Conservation (phyloP, 2,329 filamentous ascomycete species). For the Pseudopyricularia javanii region DNA sequence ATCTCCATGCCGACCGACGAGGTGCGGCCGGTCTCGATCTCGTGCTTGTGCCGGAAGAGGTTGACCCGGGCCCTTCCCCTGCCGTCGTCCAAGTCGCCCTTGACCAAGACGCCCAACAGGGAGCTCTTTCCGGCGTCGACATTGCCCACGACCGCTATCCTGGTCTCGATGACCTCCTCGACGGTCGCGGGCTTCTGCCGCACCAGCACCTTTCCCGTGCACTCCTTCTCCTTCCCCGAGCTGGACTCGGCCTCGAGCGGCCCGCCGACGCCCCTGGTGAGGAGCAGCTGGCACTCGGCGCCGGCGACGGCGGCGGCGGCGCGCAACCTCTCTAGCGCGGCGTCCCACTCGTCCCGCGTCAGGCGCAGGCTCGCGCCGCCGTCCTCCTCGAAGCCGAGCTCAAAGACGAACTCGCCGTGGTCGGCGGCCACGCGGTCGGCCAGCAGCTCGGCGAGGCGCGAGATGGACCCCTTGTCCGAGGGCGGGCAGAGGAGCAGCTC, state of each 20-base stretch:
- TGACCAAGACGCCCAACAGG: conserved; percentile 88
- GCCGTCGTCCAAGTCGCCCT: conserved; percentile 89
- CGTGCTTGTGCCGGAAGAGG: conserved; percentile 94
- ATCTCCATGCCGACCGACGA: conserved; percentile 98
- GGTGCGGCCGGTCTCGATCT: conserved; percentile 88
- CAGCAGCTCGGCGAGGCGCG: conserved; percentile 53
- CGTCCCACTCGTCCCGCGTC: conserved; percentile 60
- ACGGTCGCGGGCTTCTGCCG: conserved; percentile 60
- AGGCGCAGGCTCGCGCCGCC: conserved; percentile 69
- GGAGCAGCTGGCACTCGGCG: conserved; percentile 68
- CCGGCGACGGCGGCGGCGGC: conserved; percentile 50
- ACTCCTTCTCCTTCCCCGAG: conserved; percentile 53
- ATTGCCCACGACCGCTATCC: conserved; percentile 95
- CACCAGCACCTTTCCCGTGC: conserved; percentile 77
- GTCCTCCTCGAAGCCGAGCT: conserved; percentile 82
- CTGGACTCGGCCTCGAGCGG: conserved; percentile 55
- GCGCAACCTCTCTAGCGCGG: conserved; percentile 53
- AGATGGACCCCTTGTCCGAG: conserved; percentile 44
- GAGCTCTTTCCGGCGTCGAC: conserved; percentile 97
- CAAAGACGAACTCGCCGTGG: conserved; percentile 80
- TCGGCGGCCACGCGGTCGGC: conserved; percentile 65
- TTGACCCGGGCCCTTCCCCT: conserved; percentile 89
- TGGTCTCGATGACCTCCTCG: conserved; percentile 86
- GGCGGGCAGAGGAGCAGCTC: conserved; percentile 59
- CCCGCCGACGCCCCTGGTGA: conserved; percentile 85